These are phyloP conservation scores for Aquilaria sinensis DNA, from an alignment of 345 rosid species.

Conservation along the genomic window DNA sequence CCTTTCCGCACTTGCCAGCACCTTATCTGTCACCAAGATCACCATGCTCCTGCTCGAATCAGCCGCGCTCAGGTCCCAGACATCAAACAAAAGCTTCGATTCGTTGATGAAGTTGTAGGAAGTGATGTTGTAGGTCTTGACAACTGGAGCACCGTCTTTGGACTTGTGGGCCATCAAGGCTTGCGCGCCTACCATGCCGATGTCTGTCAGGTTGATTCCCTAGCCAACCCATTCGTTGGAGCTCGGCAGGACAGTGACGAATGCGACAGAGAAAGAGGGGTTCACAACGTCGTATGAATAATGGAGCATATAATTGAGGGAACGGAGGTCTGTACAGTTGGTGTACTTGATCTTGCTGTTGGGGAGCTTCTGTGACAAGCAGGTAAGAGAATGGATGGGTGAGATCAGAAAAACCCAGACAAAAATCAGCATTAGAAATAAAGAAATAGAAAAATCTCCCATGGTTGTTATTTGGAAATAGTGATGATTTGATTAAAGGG, in stretches of 20 bases:
- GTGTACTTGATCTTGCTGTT: constrained; percentile 23
- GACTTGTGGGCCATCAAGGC: constrained; percentile 51
- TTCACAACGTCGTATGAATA: constrained; percentile 60
- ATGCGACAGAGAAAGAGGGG: constrained; percentile 75
- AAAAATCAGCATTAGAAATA: constrained; percentile 9
- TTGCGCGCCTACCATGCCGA: constrained; percentile 62
- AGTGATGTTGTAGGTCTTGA: constrained; percentile 49
- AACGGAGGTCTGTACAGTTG: constrained; percentile 45
- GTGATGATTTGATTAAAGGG: background rate
- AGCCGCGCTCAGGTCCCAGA: constrained; percentile 39
- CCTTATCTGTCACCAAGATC: constrained; percentile 49
- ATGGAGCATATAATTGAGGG: constrained; percentile 51
- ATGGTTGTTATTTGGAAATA: background rate
- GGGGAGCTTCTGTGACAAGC: constrained; percentile 42
- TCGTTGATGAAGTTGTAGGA: constrained; percentile 16
- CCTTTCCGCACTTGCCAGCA: constrained; percentile 35
- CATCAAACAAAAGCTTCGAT: constrained; percentile 39
- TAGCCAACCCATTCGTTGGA: constrained; percentile 69
- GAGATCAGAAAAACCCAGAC: constrained; percentile 27
- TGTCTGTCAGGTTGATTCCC: constrained; percentile 62
- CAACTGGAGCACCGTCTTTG: constrained; percentile 18
- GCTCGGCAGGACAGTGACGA: constrained; percentile 43
- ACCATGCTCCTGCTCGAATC: constrained; percentile 33
- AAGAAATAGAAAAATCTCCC: constrained; percentile 10
- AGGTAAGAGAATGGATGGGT: constrained; percentile 39